These are phyloP conservation scores for Tilletia caries DNA, from an alignment of 1,284 basidiomycete species.

Conservation along the genomic window DNA sequence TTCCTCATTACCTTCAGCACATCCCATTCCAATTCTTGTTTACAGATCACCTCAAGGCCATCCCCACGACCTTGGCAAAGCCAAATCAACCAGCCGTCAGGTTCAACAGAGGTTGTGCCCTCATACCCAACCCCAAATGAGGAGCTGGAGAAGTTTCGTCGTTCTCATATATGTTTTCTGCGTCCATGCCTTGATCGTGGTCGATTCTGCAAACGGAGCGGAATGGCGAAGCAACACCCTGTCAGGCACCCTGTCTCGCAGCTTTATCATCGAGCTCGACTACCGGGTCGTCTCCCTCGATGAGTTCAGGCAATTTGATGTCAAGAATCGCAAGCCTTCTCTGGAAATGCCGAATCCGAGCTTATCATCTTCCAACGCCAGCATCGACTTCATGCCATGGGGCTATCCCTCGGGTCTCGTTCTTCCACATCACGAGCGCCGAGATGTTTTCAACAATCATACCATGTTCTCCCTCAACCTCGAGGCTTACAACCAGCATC, in stretches of 20 bases:
- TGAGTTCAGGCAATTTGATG: background rate
- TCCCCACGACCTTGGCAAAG: no score
- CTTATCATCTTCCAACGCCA: background rate
- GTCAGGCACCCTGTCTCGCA: background rate
- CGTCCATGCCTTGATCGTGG: background rate
- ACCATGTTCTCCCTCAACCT: background rate
- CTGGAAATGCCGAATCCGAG: background rate
- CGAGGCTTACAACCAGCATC: background rate
- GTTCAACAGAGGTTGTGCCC: no score
- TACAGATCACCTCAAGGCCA: no score
- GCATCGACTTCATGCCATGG: conserved; percentile 1
- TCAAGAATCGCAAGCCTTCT: background rate
- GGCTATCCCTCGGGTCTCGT: background rate
- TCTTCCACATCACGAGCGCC: no score
- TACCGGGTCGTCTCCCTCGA: background rate
- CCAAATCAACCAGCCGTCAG: no score
- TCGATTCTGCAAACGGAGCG: background rate
- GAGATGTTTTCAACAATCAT: no score
- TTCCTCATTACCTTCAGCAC: no score
- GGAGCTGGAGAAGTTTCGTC: no score
- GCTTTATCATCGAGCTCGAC: conserved; percentile 5
- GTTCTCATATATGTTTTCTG: no score
- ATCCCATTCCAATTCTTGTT: no score
- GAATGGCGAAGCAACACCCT: conserved; percentile 5
- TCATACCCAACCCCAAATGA: no score